Evolutionary conservation across 2,329 filamentous ascomycete species (phyloP), one percentile per base, ranked within the genome.

Genomic region (Claviceps maximensis): DNA sequence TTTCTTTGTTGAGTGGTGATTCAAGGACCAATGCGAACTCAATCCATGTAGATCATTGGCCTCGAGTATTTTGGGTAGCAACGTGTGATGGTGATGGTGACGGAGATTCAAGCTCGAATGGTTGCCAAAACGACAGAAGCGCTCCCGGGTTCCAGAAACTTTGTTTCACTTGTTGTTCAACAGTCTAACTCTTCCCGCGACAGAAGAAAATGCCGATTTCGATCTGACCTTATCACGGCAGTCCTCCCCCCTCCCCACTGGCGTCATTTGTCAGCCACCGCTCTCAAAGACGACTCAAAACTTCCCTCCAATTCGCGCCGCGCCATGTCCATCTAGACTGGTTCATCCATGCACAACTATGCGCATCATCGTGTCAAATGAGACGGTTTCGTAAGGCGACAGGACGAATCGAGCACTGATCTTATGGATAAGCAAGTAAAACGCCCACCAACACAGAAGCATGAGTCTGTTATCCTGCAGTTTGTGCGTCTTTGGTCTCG

Each of bases 401-500:
- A n/a, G 23, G 31, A 31, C 27, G 49, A 50, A 50, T 44, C 41
- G 29, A 47, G n/a, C 23, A 36, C n/a, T 52, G 17, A 21, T 48
- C 50, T 48, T 33, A 57, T 56, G 57, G 52, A 59, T 25, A 29
- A 48, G 46, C 53, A 55, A 45, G 46, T 51, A 19, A 61, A 51
- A 44, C 57, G 51, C 44, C 57, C 59, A 19, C 72, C 71, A 45
- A 72, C 62, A 59, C 69, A 78, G 61, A 79, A 77, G 63, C 79
- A 87, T 63, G 72, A 76, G 61, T 78, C 86, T 61, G 73, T 88
- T 63, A 84, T 94, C 63, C 71, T 94, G 56, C 88, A 95, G 68
- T 90, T 95, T 71, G 87, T 91, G 71, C 65, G 78, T 65, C 49
- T 54, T 42, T 25, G 15, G n/a, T 29, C 42, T 15, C 33, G 6